Evolutionary conservation across 1,139 yeast genomes (phyloP).

Genomic region (Zygosaccharomyces pseudobailii): DNA sequence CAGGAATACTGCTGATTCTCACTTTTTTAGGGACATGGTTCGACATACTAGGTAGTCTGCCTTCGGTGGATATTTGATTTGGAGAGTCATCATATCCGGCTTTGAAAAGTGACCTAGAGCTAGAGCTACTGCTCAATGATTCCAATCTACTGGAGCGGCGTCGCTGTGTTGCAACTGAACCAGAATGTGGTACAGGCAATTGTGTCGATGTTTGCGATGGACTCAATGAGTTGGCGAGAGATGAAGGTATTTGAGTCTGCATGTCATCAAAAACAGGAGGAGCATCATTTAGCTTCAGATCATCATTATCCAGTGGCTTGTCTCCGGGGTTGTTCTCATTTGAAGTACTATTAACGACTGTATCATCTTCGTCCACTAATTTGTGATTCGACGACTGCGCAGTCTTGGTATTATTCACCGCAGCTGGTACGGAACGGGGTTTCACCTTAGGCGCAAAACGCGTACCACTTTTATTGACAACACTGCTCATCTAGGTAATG

Average conservation of each 20-base stretch:
- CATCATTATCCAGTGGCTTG: too few relatives aligned
- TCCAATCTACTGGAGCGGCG: slow-evolving; percentile 28
- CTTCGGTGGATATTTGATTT: slow-evolving; percentile 5
- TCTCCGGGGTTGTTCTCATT: too few relatives aligned
- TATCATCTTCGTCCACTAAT: slow-evolving; percentile 5
- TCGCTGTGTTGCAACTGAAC: slow-evolving; percentile 2
- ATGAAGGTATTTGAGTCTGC: slow-evolving; percentile 1
- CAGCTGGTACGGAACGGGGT: slow-evolving; percentile 34
- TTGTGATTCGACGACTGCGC: slow-evolving; percentile 7
- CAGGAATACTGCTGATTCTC: slow-evolving; percentile 25
- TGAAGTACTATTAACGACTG: not conserved
- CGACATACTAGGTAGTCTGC: slow-evolving; percentile 25
- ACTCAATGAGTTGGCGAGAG: slow-evolving; percentile 2
- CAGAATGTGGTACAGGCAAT: slow-evolving; percentile 2
- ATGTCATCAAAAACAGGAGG: not conserved
- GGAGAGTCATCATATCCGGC: slow-evolving; percentile 14
- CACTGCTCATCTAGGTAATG: slow-evolving; percentile 30
- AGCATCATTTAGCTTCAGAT: too few relatives aligned
- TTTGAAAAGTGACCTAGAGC: slow-evolving; percentile 23
- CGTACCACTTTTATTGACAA: slow-evolving; percentile 38
- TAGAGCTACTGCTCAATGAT: slow-evolving; percentile 21
- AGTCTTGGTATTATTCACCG: slow-evolving; percentile 7
- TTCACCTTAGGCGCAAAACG: slow-evolving; percentile 39
- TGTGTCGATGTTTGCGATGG: slow-evolving; percentile 19
- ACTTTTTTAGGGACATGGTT: slow-evolving; percentile 14